A percentile compares a stretch with the other conserved stretches of the same genome.
Evolutionary conservation across 371 early-diverging fungal species (phyloP).

Genomic region (Neoconidiobolus thromboides): DNA sequence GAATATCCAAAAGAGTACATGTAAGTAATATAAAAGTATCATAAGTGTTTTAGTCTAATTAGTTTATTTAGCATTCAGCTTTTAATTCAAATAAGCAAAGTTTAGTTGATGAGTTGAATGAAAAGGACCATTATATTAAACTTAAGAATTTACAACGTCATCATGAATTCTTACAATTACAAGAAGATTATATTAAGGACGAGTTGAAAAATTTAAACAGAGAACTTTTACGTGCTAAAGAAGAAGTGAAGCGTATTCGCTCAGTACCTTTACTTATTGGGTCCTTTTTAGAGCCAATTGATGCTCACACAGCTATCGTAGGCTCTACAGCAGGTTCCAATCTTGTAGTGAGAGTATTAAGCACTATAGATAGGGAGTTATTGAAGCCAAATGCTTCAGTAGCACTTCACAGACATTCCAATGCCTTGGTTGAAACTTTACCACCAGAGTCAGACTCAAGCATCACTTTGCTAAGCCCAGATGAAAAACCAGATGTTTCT

Average conservation of each 20-base stretch:
- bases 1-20: no score
- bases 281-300: constrained; percentile 98
- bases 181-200: constrained; percentile 98
- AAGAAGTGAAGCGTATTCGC: constrained; percentile 98
- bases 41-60: no score
- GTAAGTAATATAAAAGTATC: no score
- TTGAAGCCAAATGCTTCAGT: constrained; percentile 96
- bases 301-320: constrained; percentile 95
- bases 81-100: no score
- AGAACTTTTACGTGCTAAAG: constrained; percentile 88
- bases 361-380: constrained; percentile 96
- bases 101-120: no score
- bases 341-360: constrained; percentile 91
- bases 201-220: constrained; percentile 95
- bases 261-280: constrained; percentile 98
- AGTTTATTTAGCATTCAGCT: no score
- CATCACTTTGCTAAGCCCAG: constrained; percentile 85
- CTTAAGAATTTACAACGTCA: constrained; percentile 90
- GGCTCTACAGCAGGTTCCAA: constrained; percentile 93
- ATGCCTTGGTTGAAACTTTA: constrained; percentile 89
- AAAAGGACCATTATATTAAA: constrained; percentile 13
- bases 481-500: constrained; percentile 93
- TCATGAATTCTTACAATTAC: constrained; percentile 87
- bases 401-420: constrained; percentile 97
- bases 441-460: constrained; percentile 96